Evolutionary conservation across 2,329 filamentous ascomycete genomes (phyloP).

Genomic region (Blastomyces silverae): DNA sequence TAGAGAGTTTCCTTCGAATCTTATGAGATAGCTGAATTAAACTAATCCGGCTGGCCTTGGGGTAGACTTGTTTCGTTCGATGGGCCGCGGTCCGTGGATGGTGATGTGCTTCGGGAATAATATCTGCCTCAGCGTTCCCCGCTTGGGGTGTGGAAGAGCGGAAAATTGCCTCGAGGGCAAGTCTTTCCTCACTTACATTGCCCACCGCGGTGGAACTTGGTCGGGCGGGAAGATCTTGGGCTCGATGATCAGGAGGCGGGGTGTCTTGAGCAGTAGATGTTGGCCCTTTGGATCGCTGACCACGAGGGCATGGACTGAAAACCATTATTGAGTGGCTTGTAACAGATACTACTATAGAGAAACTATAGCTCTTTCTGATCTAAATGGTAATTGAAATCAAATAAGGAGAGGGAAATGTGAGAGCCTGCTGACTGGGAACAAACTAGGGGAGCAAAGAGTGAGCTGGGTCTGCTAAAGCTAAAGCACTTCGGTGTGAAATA

Average conservation of each 20-base stretch:
- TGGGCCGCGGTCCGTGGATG: not conserved
- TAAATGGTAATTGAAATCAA: not conserved
- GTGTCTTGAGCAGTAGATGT: not conserved
- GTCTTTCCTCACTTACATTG: constrained; percentile 13
- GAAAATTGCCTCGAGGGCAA: constrained; percentile 17
- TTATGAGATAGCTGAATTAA: constrained; percentile 24
- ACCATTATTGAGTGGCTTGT: constrained; percentile 14
- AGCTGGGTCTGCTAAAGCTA: not conserved
- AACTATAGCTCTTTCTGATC: not conserved
- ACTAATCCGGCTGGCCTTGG: constrained; percentile 14
- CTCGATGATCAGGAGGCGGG: not conserved
- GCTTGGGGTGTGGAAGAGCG: constrained; percentile 8
- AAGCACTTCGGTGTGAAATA: not conserved
- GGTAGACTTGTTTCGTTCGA: not conserved
- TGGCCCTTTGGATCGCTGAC: constrained; percentile 10
- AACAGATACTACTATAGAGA: not conserved
- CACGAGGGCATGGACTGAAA: constrained; percentile 18
- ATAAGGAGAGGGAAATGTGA: not conserved
- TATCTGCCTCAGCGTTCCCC: not conserved
- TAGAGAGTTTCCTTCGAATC: constrained; percentile 32
- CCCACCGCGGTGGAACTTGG: not conserved
- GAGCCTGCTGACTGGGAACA: not conserved
- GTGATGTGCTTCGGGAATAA: not conserved
- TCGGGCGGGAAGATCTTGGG: not conserved
- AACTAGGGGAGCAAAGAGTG: not conserved